Evolutionary conservation across 78 protist genomes (phyloP), one percentile per base, ranked within the genome.

Genomic region (Dictyostelium intermedium): DNA sequence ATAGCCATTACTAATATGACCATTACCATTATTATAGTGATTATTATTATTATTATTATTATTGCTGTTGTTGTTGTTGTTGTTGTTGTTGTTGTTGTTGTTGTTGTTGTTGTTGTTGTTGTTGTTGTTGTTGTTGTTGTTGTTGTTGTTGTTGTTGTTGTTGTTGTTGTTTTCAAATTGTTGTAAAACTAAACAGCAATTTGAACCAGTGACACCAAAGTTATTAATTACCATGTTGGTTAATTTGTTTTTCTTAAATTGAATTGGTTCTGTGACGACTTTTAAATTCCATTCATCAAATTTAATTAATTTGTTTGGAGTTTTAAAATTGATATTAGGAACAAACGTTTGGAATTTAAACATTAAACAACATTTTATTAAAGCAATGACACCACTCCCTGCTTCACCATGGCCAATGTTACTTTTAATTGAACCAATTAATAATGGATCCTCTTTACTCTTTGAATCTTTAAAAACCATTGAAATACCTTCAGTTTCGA

Each of bases 381-480:
- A 39, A 14, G 87, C 80, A 10, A 85, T 50, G 47, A 95, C 45
- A 63, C 96, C 95, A 3, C 95, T 82, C 8, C 91, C 70, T 23
- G 69, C 16, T 35, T 96, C 95, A 39, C 81, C 23, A 69, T 96
- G 97, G 23, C 91, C 97, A 30, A 96, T 96, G 27, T 92, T 91
- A 2, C 89, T 39, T 76, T 96, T 96, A 4, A 92, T 87, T 8
- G 93, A 72, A 25, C 97, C 97, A 25, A 96, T 37, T 25, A 25
- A 39, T 5, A 92, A 32, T 45, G 53, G 53, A 45, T 45, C 53
- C 41, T 78, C 69, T 35, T 37, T 8, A 8, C 72, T 56, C 63
- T 35, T 23, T 16, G 77, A n/a, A 34, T 14, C 72, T 32, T 47
- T 85, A 10, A 80, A 91, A 3, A 91, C 91, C 9, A 32, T 45